A percentile compares a stretch with the other conserved stretches of the same genome.
Evolutionary conservation across 768 basidiomycete species (phyloP).

Genomic region (Auricularia heimuer): DNA sequence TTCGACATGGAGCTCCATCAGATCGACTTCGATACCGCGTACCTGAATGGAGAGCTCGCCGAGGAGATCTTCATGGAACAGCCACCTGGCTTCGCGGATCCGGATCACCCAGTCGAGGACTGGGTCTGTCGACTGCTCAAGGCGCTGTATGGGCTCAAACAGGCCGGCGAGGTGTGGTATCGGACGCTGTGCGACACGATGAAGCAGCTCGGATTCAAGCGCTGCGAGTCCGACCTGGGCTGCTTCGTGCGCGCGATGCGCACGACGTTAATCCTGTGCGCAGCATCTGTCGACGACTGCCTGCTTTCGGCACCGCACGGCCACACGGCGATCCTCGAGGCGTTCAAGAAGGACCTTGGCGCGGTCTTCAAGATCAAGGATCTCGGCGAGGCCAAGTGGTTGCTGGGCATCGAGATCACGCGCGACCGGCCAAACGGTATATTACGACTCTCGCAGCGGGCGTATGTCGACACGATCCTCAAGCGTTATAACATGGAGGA

Average conservation of each 20-base stretch:
- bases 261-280: too few species aligned
- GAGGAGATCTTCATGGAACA: slow-evolving; percentile 14
- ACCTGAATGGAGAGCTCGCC: slow-evolving; percentile 28
- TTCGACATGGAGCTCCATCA: slow-evolving; percentile 28
- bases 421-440: slow-evolving; percentile 1
- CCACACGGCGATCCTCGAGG: slow-evolving; percentile 4
- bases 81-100: slow-evolving; percentile 3
- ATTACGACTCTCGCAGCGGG: not conserved
- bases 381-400: slow-evolving; percentile 13
- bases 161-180: slow-evolving; percentile 25
- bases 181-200: slow-evolving; percentile 19
- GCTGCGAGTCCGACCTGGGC: not conserved
- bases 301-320: too few species aligned
- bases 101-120: not conserved
- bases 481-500: slow-evolving; percentile 6
- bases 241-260: too few species aligned
- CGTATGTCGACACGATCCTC: slow-evolving; percentile 12
- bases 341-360: slow-evolving; percentile 8
- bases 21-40: slow-evolving; percentile 34
- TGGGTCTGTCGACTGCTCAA: slow-evolving; percentile 11
- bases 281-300: too few species aligned
- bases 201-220: slow-evolving; percentile 4
- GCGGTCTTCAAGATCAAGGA: slow-evolving; percentile 4
- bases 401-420: slow-evolving; percentile 3
- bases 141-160: slow-evolving; percentile 32